phyloP scores from a whole-genome alignment of 1,139 yeast species.

The Suhomyces terraborum region DNA sequence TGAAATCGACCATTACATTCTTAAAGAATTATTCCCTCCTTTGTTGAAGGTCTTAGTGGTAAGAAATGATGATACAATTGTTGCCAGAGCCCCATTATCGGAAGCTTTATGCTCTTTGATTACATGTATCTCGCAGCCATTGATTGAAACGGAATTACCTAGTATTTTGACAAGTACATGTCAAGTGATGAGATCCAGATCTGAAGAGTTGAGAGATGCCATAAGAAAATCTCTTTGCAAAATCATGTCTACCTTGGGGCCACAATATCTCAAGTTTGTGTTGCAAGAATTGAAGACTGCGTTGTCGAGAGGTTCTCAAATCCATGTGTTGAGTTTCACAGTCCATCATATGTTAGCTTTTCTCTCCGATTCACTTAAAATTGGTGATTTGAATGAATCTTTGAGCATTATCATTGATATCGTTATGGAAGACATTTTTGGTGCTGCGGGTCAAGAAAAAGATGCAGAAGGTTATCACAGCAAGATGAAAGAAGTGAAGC shows the following conservation, averaged over 20 bases:
- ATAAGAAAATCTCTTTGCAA: slow-evolving; percentile 75
- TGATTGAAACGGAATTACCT: slow-evolving; percentile 64
- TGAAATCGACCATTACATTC: slow-evolving; percentile 55
- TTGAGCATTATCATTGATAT: slow-evolving; percentile 63
- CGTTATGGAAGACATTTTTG: slow-evolving; percentile 91
- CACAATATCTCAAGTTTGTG: slow-evolving; percentile 71
- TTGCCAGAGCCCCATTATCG: slow-evolving; percentile 74
- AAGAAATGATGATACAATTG: slow-evolving; percentile 77
- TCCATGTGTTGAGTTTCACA: slow-evolving; percentile 89
- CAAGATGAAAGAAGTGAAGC: slow-evolving; percentile 87
- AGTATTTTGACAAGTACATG: slow-evolving; percentile 82
- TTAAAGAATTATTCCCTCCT: slow-evolving; percentile 62
- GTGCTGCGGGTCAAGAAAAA: slow-evolving; percentile 90
- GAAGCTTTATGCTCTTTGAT: slow-evolving; percentile 78
- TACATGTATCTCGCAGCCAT: slow-evolving; percentile 60
- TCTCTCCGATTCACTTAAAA: slow-evolving; percentile 47
- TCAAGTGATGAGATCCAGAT: slow-evolving; percentile 82
- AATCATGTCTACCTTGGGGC: slow-evolving; percentile 66
- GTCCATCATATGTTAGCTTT: slow-evolving; percentile 70
- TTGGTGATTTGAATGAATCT: slow-evolving; percentile 78
- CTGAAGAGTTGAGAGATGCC: slow-evolving; percentile 87
- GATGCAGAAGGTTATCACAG: slow-evolving; percentile 91
- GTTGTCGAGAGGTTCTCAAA: slow-evolving; percentile 85
- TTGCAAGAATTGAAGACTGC: slow-evolving; percentile 79
- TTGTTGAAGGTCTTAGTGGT: slow-evolving; percentile 59